A percentile compares a stretch with the other conserved stretches of the same genome.
Conservation (phyloP, 2,329 filamentous ascomycete species). For the Diaporthe longicolla region DNA sequence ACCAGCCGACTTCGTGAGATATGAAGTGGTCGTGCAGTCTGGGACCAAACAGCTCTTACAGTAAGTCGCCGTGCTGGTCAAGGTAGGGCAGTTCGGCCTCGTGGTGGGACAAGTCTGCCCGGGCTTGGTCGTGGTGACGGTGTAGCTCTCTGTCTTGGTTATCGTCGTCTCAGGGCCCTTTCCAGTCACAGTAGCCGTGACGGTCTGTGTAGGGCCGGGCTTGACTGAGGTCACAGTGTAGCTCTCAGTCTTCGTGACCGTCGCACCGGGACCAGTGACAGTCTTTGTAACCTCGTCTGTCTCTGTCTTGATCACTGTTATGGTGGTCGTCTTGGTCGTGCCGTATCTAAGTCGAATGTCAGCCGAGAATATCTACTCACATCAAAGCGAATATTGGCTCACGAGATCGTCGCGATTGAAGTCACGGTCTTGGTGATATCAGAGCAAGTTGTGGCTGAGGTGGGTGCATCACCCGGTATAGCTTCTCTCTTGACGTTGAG, state of each 20-base stretch:
- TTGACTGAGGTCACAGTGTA: constrained; percentile 25
- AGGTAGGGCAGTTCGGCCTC: constrained; percentile 18
- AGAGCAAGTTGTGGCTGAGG: constrained; percentile 12
- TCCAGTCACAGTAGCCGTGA: constrained; percentile 10
- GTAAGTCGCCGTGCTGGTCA: constrained; percentile 27
- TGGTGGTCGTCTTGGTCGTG: constrained; percentile 10
- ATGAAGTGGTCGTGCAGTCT: constrained; percentile 30
- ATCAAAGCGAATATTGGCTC: neutral
- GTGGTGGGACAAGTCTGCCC: neutral
- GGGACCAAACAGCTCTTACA: constrained; percentile 33
- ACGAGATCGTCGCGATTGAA: constrained; percentile 15
- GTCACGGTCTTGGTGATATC: constrained; percentile 18
- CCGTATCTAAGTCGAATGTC: neutral
- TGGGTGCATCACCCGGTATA: neutral
- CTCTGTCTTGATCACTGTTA: constrained; percentile 24
- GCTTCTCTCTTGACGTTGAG: constrained; percentile 4
- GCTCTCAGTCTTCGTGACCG: constrained; percentile 20
- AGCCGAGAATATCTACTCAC: neutral
- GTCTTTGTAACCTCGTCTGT: constrained; percentile 22
- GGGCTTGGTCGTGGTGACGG: constrained; percentile 21
- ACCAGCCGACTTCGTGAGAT: constrained; percentile 16
- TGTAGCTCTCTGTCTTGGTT: constrained; percentile 28
- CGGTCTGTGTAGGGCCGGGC: constrained; percentile 10
- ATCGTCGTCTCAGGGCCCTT: constrained; percentile 1
- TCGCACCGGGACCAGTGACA: neutral